Conservation (phyloP, 495 filamentous ascomycete species). For the Xanthoparmelia taractica region DNA sequence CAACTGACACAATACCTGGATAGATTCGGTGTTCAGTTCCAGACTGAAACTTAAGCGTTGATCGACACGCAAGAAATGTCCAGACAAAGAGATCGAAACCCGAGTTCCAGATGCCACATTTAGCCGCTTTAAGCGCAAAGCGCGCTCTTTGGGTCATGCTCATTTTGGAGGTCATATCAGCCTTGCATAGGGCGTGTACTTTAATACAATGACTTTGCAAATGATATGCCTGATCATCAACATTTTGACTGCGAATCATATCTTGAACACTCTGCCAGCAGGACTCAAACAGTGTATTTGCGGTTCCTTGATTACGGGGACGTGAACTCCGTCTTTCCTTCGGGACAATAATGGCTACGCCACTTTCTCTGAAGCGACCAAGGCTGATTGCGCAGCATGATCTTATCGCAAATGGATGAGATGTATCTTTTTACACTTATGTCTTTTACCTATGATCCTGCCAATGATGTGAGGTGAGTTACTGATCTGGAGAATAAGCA, state of each 20-base stretch:
- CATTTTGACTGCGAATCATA: too few species aligned
- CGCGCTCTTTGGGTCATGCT: too few species aligned
- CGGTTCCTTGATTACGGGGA: neutral
- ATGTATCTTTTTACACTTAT: neutral
- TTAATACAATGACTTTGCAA: neutral
- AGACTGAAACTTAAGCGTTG: neutral
- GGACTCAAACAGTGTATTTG: neutral
- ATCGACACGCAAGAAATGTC: neutral
- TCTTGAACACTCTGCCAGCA: neutral
- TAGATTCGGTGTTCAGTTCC: too few species aligned
- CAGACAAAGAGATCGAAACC: neutral
- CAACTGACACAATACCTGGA: neutral
- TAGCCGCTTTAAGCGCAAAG: slow-evolving; percentile 1
- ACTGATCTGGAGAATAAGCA: too few species aligned
- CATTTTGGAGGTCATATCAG: too few species aligned
- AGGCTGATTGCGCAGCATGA: neutral
- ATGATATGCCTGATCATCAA: neutral
- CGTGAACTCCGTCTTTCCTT: neutral
- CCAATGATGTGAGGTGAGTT: neutral
- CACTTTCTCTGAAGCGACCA: neutral
- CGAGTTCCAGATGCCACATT: neutral
- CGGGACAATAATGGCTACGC: neutral
- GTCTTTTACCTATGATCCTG: neutral
- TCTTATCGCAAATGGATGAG: neutral
- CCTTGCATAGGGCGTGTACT: too few species aligned